These are phyloP conservation scores for Colletotrichum musicola DNA, from an alignment of 2,329 filamentous ascomycete genomes.

Conservation along the genomic window DNA sequence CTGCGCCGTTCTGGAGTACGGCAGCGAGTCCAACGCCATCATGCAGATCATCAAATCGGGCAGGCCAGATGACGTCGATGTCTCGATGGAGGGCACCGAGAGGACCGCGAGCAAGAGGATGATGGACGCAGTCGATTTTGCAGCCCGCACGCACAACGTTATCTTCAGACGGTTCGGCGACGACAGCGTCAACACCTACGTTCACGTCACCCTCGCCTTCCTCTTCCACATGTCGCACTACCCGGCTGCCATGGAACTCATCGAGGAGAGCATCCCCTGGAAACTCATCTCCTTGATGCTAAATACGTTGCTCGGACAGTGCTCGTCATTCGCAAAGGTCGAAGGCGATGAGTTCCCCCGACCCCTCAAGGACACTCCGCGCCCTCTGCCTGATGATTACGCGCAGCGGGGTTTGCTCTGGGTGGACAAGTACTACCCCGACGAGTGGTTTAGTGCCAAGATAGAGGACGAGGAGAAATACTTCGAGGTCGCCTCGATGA, in stretches of 20 bases:
- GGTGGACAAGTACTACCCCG: constrained; percentile 69
- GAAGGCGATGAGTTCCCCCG: constrained; percentile 61
- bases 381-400: constrained; percentile 78
- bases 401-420: constrained; percentile 74
- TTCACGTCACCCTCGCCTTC: constrained; percentile 74
- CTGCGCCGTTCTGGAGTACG: constrained; percentile 66
- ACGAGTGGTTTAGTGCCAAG: constrained; percentile 69
- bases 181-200: constrained; percentile 70
- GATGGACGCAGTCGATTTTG: constrained; percentile 72
- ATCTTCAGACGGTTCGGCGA: constrained; percentile 57
- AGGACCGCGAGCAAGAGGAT: constrained; percentile 43
- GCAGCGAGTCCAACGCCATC: constrained; percentile 43
- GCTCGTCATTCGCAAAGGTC: not conserved
- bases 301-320: constrained; percentile 50
- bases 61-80: not conserved
- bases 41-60: constrained; percentile 15
- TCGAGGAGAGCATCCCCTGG: constrained; percentile 67
- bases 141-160: not conserved
- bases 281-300: constrained; percentile 56
- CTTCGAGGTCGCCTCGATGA: constrained; percentile 72
- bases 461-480: constrained; percentile 76
- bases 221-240: constrained; percentile 59
- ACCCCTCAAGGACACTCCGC: constrained; percentile 56
- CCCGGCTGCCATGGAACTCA: constrained; percentile 56
- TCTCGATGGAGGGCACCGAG: not conserved